Percentiles rank a stretch among this genome's conserved stretches.
phyloP scores from a whole-genome alignment of 345 rosid species.

The Hibiscus syriacus region DNA sequence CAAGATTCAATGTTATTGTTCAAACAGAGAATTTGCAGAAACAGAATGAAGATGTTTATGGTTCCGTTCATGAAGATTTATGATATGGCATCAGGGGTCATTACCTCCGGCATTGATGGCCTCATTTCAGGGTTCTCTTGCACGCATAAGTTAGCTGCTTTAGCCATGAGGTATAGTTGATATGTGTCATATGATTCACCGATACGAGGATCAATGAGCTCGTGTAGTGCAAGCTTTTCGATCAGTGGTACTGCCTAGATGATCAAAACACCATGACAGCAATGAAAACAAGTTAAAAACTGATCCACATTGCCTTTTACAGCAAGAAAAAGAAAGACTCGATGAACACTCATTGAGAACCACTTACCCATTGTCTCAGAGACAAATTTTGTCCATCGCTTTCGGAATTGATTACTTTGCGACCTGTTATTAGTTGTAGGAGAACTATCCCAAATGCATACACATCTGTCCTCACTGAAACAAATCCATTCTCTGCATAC shows the following conservation, averaged over 20 bases:
- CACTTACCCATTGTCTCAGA: constrained; percentile 50
- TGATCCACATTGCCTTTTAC: background rate
- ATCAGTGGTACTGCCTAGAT: constrained; percentile 48
- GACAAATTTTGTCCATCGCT: constrained; percentile 28
- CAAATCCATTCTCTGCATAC: constrained; percentile 50
- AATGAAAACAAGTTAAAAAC: background rate
- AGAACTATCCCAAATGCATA: constrained; percentile 55
- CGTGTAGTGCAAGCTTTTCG: constrained; percentile 36
- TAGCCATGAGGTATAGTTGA: constrained; percentile 38
- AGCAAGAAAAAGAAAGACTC: background rate
- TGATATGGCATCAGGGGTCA: background rate
- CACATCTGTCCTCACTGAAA: constrained; percentile 55
- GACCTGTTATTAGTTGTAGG: constrained; percentile 51
- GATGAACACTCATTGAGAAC: background rate
- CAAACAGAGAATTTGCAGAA: background rate
- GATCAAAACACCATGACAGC: constrained; percentile 19
- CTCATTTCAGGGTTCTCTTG: constrained; percentile 45
- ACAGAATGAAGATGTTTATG: background rate
- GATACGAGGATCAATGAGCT: constrained; percentile 38
- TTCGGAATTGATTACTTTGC: constrained; percentile 25
- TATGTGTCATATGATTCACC: constrained; percentile 33
- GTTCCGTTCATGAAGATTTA: background rate
- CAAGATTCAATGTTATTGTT: background rate
- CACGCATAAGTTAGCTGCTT: constrained; percentile 32
- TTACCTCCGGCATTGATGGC: constrained; percentile 58